Evolutionary conservation across 495 filamentous ascomycete genomes (phyloP).

Genomic region (Hypomontagnella monticulosa): DNA sequence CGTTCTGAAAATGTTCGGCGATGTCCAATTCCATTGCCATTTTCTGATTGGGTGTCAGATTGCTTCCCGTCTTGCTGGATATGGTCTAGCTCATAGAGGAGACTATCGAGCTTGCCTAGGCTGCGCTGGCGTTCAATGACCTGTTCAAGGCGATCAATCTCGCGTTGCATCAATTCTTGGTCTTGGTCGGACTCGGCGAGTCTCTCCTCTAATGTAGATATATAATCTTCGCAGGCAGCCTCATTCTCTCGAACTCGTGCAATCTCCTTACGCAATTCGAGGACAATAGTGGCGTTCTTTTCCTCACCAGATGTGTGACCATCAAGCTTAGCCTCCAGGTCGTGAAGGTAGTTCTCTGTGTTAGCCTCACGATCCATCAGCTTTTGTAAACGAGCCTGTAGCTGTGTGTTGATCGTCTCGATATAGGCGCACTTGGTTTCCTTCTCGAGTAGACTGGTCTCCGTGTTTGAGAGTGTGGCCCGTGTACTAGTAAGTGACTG

Average conservation of each 20-base stretch:
- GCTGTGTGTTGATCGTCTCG: slow-evolving; percentile 89
- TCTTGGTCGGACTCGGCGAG: slow-evolving; percentile 97
- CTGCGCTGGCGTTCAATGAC: slow-evolving; percentile 95
- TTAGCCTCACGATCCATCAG: slow-evolving; percentile 86
- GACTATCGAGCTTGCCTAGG: slow-evolving; percentile 90
- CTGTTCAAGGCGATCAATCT: slow-evolving; percentile 92
- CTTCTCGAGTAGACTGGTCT: slow-evolving; percentile 87
- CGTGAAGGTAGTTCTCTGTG: slow-evolving; percentile 90
- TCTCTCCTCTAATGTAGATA: slow-evolving; percentile 94
- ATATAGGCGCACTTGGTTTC: slow-evolving; percentile 92
- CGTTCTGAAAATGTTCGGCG: slow-evolving; percentile 58
- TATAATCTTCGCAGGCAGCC: slow-evolving; percentile 89
- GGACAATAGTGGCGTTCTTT: slow-evolving; percentile 83
- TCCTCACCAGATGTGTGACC: slow-evolving; percentile 92
- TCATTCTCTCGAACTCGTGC: slow-evolving; percentile 90
- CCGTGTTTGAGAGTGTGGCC: slow-evolving; percentile 80
- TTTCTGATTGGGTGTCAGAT: slow-evolving; percentile 47
- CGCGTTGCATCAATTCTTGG: slow-evolving; percentile 93
- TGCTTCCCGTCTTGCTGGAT: slow-evolving; percentile 70
- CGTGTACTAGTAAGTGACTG: slow-evolving; percentile 90
- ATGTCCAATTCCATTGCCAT: slow-evolving; percentile 54
- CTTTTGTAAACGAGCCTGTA: slow-evolving; percentile 88
- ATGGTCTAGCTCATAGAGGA: slow-evolving; percentile 89
- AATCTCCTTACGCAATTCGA: slow-evolving; percentile 91
- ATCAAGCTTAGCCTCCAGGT: slow-evolving; percentile 88